Base-by-base conservation (phyloP, 768 basidiomycete genomes). In the Naganishia kalamii region DNA sequence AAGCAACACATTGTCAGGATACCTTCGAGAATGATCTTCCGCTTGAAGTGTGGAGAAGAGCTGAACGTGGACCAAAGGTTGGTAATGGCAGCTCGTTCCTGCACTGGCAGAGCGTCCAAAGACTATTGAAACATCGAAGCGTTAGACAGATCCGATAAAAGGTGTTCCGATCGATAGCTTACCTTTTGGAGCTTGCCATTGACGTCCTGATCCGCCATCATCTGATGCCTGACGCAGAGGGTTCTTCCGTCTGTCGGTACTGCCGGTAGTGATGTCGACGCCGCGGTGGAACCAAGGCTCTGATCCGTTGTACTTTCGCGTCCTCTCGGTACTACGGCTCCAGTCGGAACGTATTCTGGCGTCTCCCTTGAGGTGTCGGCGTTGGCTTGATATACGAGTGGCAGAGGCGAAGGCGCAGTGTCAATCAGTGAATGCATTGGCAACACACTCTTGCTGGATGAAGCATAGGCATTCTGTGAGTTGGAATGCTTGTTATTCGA, bases 1-100 rank as follows among this genome's bases (percentile, higher is more conserved):
- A 96, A 97, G 80, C 96, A 98, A 78, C 93, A 98, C 92, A 99
- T 98, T 17, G 96, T 97, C 70, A 99, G 86, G 65, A 99, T 84
- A 43, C 96, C 96, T 72, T 90, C 90, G 52, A 99, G 87, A 75
- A 98, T 97, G 75, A 98, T 86, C 62, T 89, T 90, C 40, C 96
- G 85, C 37, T 89, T 86, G 5, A 88, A 85, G 72, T 97, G 92
- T 0, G 92, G 87, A 1, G 94, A 94, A 0, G 90, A 89, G 21
- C 92, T 94, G 80, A 99, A 99, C 72, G 86, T 91, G 69, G 92
- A 89, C 96, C 96, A 99, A 71, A 98, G 85, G 4, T 88, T 84
- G 72, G 87, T 97, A 76, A 97, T 87, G 32, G 87, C 85, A 75
- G 90, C 85, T 46, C 94, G 84, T 69, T 98, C 94, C 62, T 86